Evolutionary conservation across 225 moss, liverwort and hornwort species (phyloP).

Genomic region (Pseudisothecium myosuroides): DNA sequence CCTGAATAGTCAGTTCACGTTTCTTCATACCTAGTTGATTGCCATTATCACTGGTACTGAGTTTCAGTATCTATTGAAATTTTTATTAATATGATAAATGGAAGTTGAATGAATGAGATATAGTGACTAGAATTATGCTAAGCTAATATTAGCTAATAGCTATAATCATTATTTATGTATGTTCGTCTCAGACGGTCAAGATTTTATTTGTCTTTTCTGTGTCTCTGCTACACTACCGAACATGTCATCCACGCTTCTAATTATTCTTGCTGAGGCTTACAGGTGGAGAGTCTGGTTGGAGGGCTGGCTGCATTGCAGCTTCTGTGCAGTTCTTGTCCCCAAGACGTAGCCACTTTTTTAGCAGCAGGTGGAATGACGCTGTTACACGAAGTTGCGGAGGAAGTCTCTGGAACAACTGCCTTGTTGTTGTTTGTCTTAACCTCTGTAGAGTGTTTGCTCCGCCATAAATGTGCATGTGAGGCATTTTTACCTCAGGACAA

Average conservation of each 20-base stretch:
- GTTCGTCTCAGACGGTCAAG: not conserved
- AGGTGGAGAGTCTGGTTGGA: conserved; percentile 86
- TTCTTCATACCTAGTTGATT: not conserved
- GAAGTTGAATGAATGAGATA: not conserved
- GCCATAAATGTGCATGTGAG: conserved; percentile 71
- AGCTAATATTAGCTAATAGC: not conserved
- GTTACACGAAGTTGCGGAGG: conserved; percentile 59
- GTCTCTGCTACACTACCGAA: not conserved
- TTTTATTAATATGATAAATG: not conserved
- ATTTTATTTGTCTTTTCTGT: not conserved
- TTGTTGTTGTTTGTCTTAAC: conserved; percentile 68
- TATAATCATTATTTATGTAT: not conserved
- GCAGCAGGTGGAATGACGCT: conserved; percentile 60
- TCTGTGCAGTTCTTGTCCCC: conserved; percentile 55
- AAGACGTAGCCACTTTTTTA: conserved; percentile 57
- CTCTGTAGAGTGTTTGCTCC: conserved; percentile 61
- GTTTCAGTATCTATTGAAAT: not conserved
- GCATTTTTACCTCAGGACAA: conserved; percentile 43
- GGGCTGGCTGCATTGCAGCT: conserved; percentile 93
- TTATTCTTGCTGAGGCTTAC: conserved; percentile 2
- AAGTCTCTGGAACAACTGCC: conserved; percentile 56
- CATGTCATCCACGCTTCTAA: not conserved
- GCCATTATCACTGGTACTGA: not conserved
- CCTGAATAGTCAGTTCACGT: not conserved
- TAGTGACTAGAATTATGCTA: not conserved